Base-by-base conservation (phyloP, 2,329 filamentous ascomycete species). In the Tolypocladium guangdongense region DNA sequence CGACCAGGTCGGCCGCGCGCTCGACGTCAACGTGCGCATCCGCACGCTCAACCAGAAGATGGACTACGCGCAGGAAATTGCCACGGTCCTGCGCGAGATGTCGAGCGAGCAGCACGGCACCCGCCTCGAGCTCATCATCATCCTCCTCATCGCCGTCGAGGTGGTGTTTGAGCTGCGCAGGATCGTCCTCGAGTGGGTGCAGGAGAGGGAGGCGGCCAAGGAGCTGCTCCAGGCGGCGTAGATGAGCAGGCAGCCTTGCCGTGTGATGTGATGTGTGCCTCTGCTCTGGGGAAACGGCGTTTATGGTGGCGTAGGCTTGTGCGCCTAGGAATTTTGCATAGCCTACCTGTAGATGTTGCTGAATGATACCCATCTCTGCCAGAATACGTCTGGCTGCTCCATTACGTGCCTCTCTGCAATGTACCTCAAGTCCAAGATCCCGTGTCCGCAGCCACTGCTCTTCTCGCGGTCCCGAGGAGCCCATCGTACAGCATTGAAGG, bases 41-140 rank as follows among this genome's bases (percentile, higher is more conserved):
- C 88, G 88, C 63, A 84, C 89, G 20, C 72, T 97, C 60, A 99
- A 99, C 68, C 89, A 95, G 72, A 95, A 95, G 74, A 95, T 99
- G 82, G 92, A 96, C 64, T 97, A 99, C 67, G 93, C 92, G 1
- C 88, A 93, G 64, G 92, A 97, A 68, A 96, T 96, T 67, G 90
- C 93, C 7, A 88, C 78, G 51, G 91, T 97, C 18, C 72, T 97
- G 56, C 78, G 93, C 54, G 90, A 96, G 68, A 84, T 91, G 66
- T 78, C 95, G 53, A 95, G 88, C 65, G 91, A 97, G 74, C 90
- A 89, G 67, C 90, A 97, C 65, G 87, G 89, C 18, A 82, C 91
- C 33, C 78, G 89, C 53, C 76, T 99, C 12, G 93, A 97, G 72
- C 92, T 89, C 87, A 95, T 95, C 62, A 97, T 99, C 66, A 97